Evolutionary conservation across 257 asterid species (phyloP).

Genomic region (Leptodermis oblonga): DNA sequence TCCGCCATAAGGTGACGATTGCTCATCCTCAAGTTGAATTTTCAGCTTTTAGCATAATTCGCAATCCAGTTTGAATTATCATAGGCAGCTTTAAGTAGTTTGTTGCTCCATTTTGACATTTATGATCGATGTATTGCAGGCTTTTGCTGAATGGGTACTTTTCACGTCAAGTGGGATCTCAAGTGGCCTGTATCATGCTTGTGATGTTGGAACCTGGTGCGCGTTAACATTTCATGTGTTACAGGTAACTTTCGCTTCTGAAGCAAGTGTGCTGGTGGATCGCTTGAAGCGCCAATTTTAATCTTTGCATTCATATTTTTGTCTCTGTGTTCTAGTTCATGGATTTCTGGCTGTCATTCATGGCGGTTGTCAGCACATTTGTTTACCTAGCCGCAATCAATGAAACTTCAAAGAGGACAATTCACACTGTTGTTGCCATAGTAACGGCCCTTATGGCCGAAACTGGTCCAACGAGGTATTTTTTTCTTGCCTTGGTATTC

Average conservation of each 20-base stretch:
- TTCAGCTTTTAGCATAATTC: background rate
- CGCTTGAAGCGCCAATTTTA: background rate
- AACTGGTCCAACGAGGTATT: constrained; percentile 90
- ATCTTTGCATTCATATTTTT: background rate
- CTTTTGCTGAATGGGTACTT: constrained; percentile 97
- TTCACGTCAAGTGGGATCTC: constrained; percentile 88
- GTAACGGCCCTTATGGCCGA: constrained; percentile 93
- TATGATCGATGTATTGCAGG: constrained; percentile 37
- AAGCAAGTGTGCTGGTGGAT: too few species aligned
- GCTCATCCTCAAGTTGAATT: constrained; percentile 1
- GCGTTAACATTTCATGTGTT: constrained; percentile 61
- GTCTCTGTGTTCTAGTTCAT: constrained; percentile 45
- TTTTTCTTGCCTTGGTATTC: background rate
- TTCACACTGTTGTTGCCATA: constrained; percentile 82
- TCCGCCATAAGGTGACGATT: constrained; percentile 69
- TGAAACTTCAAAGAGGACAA: constrained; percentile 78
- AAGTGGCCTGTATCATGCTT: constrained; percentile 90
- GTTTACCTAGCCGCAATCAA: constrained; percentile 65
- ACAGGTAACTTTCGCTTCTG: constrained; percentile 72
- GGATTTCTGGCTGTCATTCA: constrained; percentile 99
- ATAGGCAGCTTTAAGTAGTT: background rate
- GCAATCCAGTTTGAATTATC: background rate
- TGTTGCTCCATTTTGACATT: background rate
- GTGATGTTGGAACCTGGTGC: constrained; percentile 99
- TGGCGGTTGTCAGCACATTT: constrained; percentile 94